Percentiles rank a stretch among this genome's conserved stretches.
phyloP scores from a whole-genome alignment of 768 basidiomycete genomes.

The Exidia glandulosa region DNA sequence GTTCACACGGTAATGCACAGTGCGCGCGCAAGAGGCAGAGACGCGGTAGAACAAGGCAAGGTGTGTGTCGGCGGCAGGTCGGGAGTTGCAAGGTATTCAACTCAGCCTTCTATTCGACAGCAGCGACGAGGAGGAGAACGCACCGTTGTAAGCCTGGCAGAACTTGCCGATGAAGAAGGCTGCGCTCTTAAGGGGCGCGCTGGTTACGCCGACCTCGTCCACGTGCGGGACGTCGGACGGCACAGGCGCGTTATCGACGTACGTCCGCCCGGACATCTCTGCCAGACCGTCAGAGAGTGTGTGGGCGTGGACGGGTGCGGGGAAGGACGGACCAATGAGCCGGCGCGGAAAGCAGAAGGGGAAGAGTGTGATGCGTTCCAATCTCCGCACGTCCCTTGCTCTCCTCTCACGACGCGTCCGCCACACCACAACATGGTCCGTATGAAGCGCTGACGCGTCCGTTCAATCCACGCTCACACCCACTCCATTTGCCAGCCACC shows the following conservation, averaged over 20 bases:
- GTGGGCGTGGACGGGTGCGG: not conserved
- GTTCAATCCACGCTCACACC: slow-evolving; percentile 32
- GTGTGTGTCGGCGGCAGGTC: not conserved
- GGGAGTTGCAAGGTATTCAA: too few species aligned
- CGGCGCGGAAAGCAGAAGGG: not conserved
- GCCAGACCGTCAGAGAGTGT: not conserved
- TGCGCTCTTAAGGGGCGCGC: slow-evolving; percentile 90
- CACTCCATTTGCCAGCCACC: slow-evolving; percentile 31
- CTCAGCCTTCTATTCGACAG: not conserved
- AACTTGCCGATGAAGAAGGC: slow-evolving; percentile 94
- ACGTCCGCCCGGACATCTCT: slow-evolving; percentile 21
- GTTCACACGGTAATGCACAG: too few species aligned
- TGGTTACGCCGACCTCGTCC: slow-evolving; percentile 78
- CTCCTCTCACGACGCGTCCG: slow-evolving; percentile 23
- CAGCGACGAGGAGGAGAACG: slow-evolving; percentile 21
- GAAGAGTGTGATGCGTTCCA: not conserved
- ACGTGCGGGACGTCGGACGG: slow-evolving; percentile 65
- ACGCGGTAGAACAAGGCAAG: not conserved
- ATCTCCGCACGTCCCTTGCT: too few species aligned
- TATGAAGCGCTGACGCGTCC: slow-evolving; percentile 1
- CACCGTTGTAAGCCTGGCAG: slow-evolving; percentile 96
- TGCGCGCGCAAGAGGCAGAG: slow-evolving; percentile 1
- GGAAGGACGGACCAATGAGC: slow-evolving; percentile 30
- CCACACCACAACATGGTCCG: not conserved
- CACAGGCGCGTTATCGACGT: slow-evolving; percentile 55